These are phyloP conservation scores for Neoconidiobolus thromboides DNA, from an alignment of 371 early-diverging fungal species.

Conservation along the genomic window DNA sequence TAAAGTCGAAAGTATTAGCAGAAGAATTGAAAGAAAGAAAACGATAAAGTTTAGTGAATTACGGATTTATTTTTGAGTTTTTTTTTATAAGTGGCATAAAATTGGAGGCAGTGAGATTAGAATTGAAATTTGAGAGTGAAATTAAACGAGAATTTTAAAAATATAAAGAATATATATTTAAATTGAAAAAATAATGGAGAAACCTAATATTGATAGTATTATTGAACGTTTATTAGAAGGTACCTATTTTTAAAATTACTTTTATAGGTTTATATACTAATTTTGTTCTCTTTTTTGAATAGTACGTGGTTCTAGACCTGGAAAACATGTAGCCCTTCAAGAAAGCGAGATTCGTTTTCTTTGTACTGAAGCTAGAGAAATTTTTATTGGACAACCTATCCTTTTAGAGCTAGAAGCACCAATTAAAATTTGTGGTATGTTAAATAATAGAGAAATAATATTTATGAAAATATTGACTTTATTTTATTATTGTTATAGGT, in stretches of 20 bases:
- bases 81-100: too few species aligned
- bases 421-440: constrained; percentile 49
- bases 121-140: background rate
- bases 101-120: too few species aligned
- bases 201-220: constrained; percentile 67
- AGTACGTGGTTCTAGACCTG: constrained; percentile 51
- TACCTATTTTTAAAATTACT: constrained; percentile 13
- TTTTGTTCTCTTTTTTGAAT: background rate
- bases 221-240: constrained; percentile 85
- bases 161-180: background rate
- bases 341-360: constrained; percentile 71
- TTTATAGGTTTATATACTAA: background rate
- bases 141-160: background rate
- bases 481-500: constrained; percentile 30
- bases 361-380: constrained; percentile 71
- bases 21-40: too few species aligned
- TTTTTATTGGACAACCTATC: constrained; percentile 84
- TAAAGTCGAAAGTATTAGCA: too few species aligned
- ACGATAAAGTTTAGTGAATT: too few species aligned
- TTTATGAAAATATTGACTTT: background rate
- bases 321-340: constrained; percentile 56
- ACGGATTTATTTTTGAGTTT: too few species aligned
- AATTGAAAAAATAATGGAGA: constrained; percentile 9
- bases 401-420: constrained; percentile 92
- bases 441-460: background rate